Base-by-base conservation (phyloP, 1,284 basidiomycete genomes). In the Ustilago sp. region DNA sequence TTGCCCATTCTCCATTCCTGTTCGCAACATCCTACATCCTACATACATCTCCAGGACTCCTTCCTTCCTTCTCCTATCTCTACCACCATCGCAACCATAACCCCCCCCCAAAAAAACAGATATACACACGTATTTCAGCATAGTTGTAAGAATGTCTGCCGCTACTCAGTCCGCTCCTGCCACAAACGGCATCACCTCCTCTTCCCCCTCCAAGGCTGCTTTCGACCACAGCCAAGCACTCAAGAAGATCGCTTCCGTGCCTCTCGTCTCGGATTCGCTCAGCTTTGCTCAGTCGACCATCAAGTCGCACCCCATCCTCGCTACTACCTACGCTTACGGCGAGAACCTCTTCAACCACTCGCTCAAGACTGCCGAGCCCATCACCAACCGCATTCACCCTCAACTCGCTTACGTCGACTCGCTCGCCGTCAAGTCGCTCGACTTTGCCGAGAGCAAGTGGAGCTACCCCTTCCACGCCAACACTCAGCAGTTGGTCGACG, bases 391-490 rank as follows among this genome's bases (percentile, higher is more conserved):
- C 32, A 54, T 85, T 58, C 66, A 68, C 63, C 80, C 77, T n/a
- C 83, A 85, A 66, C 79, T 85, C n/a, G 63, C 74, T 23, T 71
- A 78, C 48, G 68, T 80, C 60, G 84, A 85, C 68, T 68, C 72
- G 45, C 70, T 74, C 31, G 79, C 77, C 35, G 61, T 79, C 70
- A 82, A 84, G 73, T 74, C 73, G 62, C 67, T 85, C 45, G 69
- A 81, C 58, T 83, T 82, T 63, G 83, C 76, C 53, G 83, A 85
- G 71, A 73, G 71, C 77, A 83, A 83, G 62, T 78, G 80, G 68
- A 75, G 73, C 47, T 85, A 85, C 74, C 84, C 84, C 38, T 85
- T 85, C 79, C 77, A 83, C 63, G 81, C 81, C 56, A 83, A 80
- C 59, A 70, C 82, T 34, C 62, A 69, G 39, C 79, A 85, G 48